Evolutionary conservation across 169 alveolate genomes (phyloP).

Genomic region (Ichthyophthirius multifiliis): DNA sequence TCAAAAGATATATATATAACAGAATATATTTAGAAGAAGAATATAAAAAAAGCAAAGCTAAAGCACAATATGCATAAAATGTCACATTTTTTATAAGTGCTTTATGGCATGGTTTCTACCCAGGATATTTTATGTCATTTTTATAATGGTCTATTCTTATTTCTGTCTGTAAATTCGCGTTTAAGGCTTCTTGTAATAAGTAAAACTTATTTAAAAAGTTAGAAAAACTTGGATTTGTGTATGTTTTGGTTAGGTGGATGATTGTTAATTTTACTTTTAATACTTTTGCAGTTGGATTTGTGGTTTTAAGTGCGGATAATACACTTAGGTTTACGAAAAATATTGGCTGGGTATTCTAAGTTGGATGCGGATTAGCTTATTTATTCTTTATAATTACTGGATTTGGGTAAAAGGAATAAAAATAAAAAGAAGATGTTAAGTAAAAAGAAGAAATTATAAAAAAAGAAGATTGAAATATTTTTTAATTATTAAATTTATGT

Average conservation of each 20-base stretch:
- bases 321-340: not conserved
- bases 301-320: not conserved
- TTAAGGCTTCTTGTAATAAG: slow-evolving; percentile 14
- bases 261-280: slow-evolving; percentile 2
- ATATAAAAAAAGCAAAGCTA: slow-evolving; percentile 11
- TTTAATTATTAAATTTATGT: too few relatives aligned
- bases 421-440: too few relatives aligned
- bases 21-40: slow-evolving; percentile 21
- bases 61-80: slow-evolving; percentile 18
- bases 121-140: slow-evolving; percentile 25
- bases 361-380: too few relatives aligned
- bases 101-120: slow-evolving; percentile 45
- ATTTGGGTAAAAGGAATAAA: too few relatives aligned
- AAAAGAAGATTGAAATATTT: too few relatives aligned
- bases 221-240: not conserved
- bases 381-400: too few relatives aligned
- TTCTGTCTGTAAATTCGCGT: slow-evolving; percentile 4
- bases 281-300: slow-evolving; percentile 21
- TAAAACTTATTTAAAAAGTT: slow-evolving; percentile 5
- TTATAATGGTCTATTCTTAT: slow-evolving; percentile 19
- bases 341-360: too few relatives aligned
- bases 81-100: slow-evolving; percentile 11
- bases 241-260: not conserved
- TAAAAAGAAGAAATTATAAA: too few relatives aligned
- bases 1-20: slow-evolving; percentile 28